Base-by-base conservation (phyloP, 441 rosid species). In the Flueggea neowawraea region DNA sequence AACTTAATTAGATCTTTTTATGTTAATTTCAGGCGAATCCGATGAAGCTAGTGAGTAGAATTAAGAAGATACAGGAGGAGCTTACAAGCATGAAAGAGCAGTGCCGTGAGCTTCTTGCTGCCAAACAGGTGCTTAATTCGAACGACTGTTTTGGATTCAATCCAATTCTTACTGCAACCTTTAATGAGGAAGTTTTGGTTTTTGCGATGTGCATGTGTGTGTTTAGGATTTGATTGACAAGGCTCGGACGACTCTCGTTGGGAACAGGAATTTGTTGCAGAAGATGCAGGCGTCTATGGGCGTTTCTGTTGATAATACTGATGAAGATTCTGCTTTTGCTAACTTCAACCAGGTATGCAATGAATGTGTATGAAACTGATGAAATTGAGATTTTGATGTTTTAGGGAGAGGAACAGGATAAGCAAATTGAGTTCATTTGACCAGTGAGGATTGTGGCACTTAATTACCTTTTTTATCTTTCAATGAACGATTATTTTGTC, bases 221-320 rank as follows among this genome's bases (percentile, higher is more conserved):
- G 28, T 22, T 22, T 22, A 92, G 98, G 94, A 93, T 77, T 78
- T 92, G 82, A 80, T 92, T 69, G 98, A 92, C 68, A 90, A 86
- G 76, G 96, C 97, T 45, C 82, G 73, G 31, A 77, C 82, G 3
- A 77, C 77, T 75, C 83, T 92, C 32, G 78, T 90, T 60, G 92
- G 88, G 62, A 92, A 88, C 76, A 82, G 84, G 69, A 86, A 58
- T 63, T 72, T 76, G 41, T 53, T 92, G 36, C 83, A 72, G 69
- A 76, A 79, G 69, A 90, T 90, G 91, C 90, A 88, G 69, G 74
- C 73, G 39, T 80, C 90, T 0, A 48, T 71, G 33, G 85, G 87
- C n/a, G 70, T 79, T 68, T 73, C 87, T 10, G n/a, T 54, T 15
- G 53, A 69, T 0, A 57, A 33, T 12, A 86, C 73, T 60, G 74